Evolutionary conservation across 352 stramenopile genomes (phyloP).

Genomic region (Phytopythium oedochilum): DNA sequence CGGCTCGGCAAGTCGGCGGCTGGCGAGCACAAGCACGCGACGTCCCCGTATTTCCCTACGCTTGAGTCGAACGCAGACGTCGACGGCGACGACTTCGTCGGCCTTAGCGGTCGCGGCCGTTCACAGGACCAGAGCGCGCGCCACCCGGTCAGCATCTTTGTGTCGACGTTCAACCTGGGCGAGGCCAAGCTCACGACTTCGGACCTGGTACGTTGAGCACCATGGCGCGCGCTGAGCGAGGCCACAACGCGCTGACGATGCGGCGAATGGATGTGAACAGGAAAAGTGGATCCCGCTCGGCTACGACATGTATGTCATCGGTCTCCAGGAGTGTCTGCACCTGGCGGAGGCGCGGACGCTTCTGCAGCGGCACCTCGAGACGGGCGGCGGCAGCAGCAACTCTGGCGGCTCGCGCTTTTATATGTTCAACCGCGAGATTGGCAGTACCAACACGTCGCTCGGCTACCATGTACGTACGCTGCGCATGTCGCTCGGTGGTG

Average conservation of each 20-base stretch:
- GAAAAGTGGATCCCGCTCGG: constrained; percentile 79
- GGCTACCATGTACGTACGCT: constrained; percentile 71
- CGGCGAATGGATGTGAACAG: constrained; percentile 10
- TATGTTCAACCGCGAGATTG: constrained; percentile 77
- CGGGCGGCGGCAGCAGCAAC: constrained; percentile 21
- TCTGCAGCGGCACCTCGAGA: constrained; percentile 62
- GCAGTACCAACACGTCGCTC: constrained; percentile 71
- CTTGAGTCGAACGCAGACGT: constrained; percentile 10
- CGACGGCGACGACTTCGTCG: not conserved
- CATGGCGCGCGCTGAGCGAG: no score
- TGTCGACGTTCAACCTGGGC: constrained; percentile 85
- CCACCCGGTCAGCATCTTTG: constrained; percentile 60
- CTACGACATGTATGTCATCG: constrained; percentile 85
- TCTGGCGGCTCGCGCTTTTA: constrained; percentile 22
- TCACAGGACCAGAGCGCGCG: constrained; percentile 28
- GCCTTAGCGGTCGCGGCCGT: constrained; percentile 5
- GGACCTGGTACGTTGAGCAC: constrained; percentile 20
- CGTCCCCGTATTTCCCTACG: constrained; percentile 25
- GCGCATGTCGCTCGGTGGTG: not conserved
- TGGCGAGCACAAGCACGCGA: constrained; percentile 27
- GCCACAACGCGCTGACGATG: no score
- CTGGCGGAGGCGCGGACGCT: constrained; percentile 53
- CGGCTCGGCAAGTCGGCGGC: not conserved
- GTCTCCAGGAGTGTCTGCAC: constrained; percentile 85
- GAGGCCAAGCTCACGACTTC: constrained; percentile 53